Evolutionary conservation across 2,329 filamentous ascomycete species (phyloP).

Genomic region (Hawksworthiomyces lignivorus): DNA sequence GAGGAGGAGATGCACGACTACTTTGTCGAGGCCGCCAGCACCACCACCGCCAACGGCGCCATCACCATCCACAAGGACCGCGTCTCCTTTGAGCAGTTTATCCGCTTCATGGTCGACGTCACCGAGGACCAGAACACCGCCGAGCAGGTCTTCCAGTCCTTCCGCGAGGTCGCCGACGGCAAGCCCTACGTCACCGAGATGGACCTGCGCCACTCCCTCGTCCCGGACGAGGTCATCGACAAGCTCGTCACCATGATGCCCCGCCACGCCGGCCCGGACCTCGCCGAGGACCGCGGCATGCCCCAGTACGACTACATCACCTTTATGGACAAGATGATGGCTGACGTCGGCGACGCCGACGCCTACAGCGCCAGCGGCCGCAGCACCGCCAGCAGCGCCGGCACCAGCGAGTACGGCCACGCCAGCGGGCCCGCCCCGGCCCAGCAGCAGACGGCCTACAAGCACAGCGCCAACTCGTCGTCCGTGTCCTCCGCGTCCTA

Average conservation of each 20-base stretch:
- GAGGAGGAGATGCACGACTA: conserved; percentile 98
- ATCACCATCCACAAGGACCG: conserved; percentile 45
- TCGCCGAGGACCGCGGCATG: conserved; percentile 74
- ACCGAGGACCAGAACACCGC: conserved; percentile 98
- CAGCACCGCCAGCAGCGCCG: background rate
- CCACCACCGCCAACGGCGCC: background rate
- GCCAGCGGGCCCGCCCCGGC: too few species aligned
- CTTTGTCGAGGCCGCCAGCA: conserved; percentile 75
- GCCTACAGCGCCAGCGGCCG: conserved; percentile 5
- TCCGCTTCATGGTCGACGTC: conserved; percentile 98
- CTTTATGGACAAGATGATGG: conserved; percentile 87
- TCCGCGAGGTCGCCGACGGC: conserved; percentile 93
- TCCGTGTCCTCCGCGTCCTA: conserved; percentile 1
- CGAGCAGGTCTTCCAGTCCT: conserved; percentile 96
- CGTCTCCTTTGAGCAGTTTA: conserved; percentile 97
- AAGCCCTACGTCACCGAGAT: conserved; percentile 99
- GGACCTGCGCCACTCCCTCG: conserved; percentile 87
- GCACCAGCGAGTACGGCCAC: background rate
- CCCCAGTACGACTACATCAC: conserved; percentile 93
- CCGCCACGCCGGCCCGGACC: conserved; percentile 70
- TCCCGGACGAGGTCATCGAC: conserved; percentile 95
- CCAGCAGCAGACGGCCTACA: too few species aligned
- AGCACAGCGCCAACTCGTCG: background rate
- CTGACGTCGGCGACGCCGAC: conserved; percentile 7
- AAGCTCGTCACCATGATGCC: conserved; percentile 86